Evolutionary conservation across 768 basidiomycete species (phyloP).

Genomic region (Suillus discolor): DNA sequence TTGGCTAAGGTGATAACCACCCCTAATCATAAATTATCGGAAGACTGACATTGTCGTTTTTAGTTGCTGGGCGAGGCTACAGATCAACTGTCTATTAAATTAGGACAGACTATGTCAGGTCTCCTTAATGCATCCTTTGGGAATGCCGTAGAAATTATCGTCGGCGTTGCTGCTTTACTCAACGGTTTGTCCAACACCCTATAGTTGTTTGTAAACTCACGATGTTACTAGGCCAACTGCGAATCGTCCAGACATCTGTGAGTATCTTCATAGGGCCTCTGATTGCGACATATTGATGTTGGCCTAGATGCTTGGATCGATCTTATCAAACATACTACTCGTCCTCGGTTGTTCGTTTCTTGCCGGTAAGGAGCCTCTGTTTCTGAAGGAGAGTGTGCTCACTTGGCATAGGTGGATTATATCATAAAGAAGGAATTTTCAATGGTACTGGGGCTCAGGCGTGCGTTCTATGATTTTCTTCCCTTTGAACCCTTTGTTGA

Average conservation of each 20-base stretch:
- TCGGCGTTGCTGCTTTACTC: conserved; percentile 81
- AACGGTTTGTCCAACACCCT: conserved; percentile 53
- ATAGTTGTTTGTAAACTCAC: conserved; percentile 10
- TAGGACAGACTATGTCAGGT: conserved; percentile 87
- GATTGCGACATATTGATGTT: not conserved
- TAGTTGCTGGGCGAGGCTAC: conserved; percentile 82
- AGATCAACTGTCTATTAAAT: conserved; percentile 73
- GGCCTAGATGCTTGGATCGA: conserved; percentile 81
- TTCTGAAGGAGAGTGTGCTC: not conserved
- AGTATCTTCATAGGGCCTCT: conserved; percentile 20
- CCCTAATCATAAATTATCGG: not conserved
- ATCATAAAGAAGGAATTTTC: conserved; percentile 70
- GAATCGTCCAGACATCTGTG: conserved; percentile 91
- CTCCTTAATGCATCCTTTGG: conserved; percentile 85
- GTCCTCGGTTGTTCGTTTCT: conserved; percentile 92
- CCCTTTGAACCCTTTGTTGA: not conserved
- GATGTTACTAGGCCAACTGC: conserved; percentile 61
- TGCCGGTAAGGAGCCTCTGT: conserved; percentile 50
- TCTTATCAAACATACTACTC: conserved; percentile 86
- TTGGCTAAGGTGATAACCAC: conserved; percentile 69
- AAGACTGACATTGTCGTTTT: not conserved
- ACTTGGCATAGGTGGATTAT: conserved; percentile 58
- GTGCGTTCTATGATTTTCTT: conserved; percentile 42
- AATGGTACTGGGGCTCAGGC: conserved; percentile 86
- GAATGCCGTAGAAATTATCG: conserved; percentile 88